A percentile compares a stretch with the other conserved stretches of the same genome.
Evolutionary conservation across 2,329 filamentous ascomycete species (phyloP).

Genomic region (Aspergillus flavus): DNA sequence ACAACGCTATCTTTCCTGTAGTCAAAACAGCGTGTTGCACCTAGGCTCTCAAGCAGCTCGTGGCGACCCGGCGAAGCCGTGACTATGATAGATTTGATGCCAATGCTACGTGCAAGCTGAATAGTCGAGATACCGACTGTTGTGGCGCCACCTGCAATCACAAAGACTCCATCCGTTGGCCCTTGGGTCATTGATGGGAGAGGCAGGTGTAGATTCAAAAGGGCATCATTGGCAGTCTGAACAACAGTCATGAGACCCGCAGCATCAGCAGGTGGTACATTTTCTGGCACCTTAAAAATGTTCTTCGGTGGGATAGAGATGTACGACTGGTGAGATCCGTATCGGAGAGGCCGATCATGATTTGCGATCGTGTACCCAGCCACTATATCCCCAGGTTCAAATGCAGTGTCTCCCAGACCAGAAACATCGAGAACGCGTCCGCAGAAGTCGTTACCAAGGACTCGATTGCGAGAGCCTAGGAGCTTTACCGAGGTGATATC

Average conservation of each 20-base stretch:
- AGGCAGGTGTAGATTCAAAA: background rate
- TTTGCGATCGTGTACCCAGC: background rate
- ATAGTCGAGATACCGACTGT: background rate
- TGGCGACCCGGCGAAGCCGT: background rate
- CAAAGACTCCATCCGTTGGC: background rate
- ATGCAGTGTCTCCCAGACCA: background rate
- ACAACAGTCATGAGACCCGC: background rate
- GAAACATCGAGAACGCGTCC: background rate
- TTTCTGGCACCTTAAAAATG: background rate
- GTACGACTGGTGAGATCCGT: background rate
- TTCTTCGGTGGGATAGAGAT: background rate
- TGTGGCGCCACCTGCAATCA: background rate
- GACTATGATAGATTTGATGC: background rate
- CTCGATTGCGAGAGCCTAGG: background rate
- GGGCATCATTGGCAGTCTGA: background rate
- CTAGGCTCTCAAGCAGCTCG: background rate
- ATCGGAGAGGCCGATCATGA: background rate
- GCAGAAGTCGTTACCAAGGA: background rate
- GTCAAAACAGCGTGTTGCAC: background rate
- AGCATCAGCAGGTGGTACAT: background rate
- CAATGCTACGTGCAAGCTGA: background rate
- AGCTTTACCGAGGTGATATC: background rate
- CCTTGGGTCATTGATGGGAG: background rate
- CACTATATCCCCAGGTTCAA: background rate
- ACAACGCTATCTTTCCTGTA: background rate